Evolutionary conservation across 192 early-diverging fungal species (phyloP), one percentile per base, ranked within the genome.

Genomic region (Phlyctochytrium planicorne): DNA sequence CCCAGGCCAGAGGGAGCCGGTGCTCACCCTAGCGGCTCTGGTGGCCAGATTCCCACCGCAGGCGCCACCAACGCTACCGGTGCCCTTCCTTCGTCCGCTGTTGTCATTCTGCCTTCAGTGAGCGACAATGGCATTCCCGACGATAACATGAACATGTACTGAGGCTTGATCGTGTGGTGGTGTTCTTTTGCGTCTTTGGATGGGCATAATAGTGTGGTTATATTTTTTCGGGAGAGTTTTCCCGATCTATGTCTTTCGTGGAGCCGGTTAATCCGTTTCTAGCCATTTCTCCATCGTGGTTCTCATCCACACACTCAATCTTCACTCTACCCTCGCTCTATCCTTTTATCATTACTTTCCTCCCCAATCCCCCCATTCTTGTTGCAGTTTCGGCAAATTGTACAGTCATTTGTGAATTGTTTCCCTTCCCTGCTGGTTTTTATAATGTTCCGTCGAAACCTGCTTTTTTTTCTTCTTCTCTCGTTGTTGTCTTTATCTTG

Each of bases 1-100:
- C 80, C 81, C 14, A 57, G 55, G 55, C 55, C 55, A 6, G 40
- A 47, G 20, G 20, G 20, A 14, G 40, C 40, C 20, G 40, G 40
- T 47, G 40, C 40, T 20, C 40, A 47, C 20, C 10, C 40, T 20
- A 20, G 40, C 40, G 40, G 40, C 40, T 6, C 40, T 47, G 40
- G 40, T 20, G 40, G 10, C 40, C 10, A 20, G 6, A 20, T 6
- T 20, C 40, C 6, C 10, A 47, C 20, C 10, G 40, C 40, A 20
- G 40, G 40, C 40, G n/a, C n/a, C n/a, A n/a, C n/a, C n/a, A 47
- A 47, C 40, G 10, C 40, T 47, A 20, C 40, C 20, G 40, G 40
- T 47, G 40, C 10, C 40, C 6, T 47, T 6, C 10, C 10, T 20
- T 47, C 40, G 40, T 47, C 40, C 10, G 40, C 40, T 20, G 40